Conservation (phyloP, 805 yeast genomes). For the Candida maesae region DNA sequence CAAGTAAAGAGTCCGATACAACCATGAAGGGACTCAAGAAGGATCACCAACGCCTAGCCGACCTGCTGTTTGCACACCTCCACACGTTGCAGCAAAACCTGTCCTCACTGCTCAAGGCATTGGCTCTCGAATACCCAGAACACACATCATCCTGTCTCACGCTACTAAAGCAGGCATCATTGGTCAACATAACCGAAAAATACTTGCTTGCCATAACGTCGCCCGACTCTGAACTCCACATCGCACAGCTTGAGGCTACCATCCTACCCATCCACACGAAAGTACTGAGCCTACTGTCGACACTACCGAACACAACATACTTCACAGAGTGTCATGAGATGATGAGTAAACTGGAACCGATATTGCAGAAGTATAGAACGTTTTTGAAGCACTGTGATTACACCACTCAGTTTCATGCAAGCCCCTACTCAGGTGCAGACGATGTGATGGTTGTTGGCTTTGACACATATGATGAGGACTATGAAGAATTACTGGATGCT, state of each 20-base stretch:
- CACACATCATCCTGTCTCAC: neutral
- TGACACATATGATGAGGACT: slow-evolving; percentile 16
- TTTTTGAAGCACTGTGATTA: slow-evolving; percentile 9
- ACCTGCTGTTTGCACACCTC: slow-evolving; percentile 11
- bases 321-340: neutral
- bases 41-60: slow-evolving; percentile 15
- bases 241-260: neutral
- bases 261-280: slow-evolving; percentile 2
- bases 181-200: slow-evolving; percentile 7
- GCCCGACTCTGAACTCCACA: slow-evolving; percentile 3
- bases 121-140: neutral
- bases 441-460: slow-evolving; percentile 17
- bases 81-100: slow-evolving; percentile 10
- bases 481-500: slow-evolving; percentile 5
- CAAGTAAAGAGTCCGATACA: no score
- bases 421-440: slow-evolving; percentile 11
- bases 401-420: slow-evolving; percentile 15
- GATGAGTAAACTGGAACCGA: neutral
- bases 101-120: neutral
- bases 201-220: slow-evolving; percentile 8
- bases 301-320: neutral
- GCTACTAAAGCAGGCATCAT: neutral
- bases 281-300: neutral
- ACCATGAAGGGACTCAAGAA: slow-evolving; percentile 15
- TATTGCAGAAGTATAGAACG: neutral